Evolutionary conservation across 225 moss, liverwort and hornwort genomes (phyloP), one percentile per base, ranked within the genome.

Genomic region (Physcomitrellopsis africana): DNA sequence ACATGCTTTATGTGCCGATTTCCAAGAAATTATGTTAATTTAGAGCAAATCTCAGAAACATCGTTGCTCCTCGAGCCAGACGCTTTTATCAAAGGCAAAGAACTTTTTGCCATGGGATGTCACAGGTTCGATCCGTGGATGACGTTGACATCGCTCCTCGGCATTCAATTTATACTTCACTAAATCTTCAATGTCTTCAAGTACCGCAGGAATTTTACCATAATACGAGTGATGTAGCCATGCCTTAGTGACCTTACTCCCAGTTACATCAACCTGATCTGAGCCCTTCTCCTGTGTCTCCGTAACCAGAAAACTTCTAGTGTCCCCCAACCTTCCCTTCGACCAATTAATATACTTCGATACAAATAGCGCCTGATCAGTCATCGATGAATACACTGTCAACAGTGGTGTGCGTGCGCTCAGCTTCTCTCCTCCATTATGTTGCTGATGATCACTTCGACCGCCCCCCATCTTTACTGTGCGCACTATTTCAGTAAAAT

Each of bases 191-290:
- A 71, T 71, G 52, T 71, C 26, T 26, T 71, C 16, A 45, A 71
- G 57, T 17, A 71, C 71, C 52, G 44, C 11, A 0, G 59, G 71
- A 15, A 27, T 24, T 59, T 58, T 9, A 22, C 14, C 26, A 59
- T 74, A 23, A 58, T 68, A 68, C 0, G 76, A 76, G 49, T 76
- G 68, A 57, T 68, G 68, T 0, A 67, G 37, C 47, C 55, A 66
- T 0, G 49, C 24, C 19, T 23, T 51, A 27, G n/a, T 27, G 29
- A 67, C 27, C 45, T 71, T 23, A 6, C 37, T 43, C 42, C 76
- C 68, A 44, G 68, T 46, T 2, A 67, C 68, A 60, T 76, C 76
- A 26, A 76, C 19, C 37, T 58, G 17, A 58, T 76, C 60, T 0
- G 54, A 68, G 37, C 68, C 68, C 41, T 54, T 3, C 0, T 68